Conservation (phyloP, 73 alveolate species). For the Effrenium voratum region DNA sequence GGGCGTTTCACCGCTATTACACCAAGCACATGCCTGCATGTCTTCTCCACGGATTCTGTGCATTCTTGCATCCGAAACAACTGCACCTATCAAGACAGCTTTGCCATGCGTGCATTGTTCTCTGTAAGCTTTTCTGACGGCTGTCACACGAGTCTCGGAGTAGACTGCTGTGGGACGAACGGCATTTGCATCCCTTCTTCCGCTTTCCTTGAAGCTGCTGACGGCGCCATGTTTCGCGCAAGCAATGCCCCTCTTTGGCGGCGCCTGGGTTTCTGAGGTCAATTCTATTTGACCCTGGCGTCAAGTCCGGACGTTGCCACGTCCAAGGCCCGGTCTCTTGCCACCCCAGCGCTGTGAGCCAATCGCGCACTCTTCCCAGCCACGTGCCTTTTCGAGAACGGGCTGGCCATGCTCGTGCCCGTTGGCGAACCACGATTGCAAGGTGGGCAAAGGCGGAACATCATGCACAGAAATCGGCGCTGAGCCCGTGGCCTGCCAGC, state of each 20-base stretch:
- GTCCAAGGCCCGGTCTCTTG: neutral
- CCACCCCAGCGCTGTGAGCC: neutral
- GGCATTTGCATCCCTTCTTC: neutral
- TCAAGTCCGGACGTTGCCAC: neutral
- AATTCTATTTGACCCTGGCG: neutral
- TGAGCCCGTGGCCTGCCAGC: constrained; percentile 24
- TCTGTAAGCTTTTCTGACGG: neutral
- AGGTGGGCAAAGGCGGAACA: neutral
- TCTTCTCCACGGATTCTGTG: neutral
- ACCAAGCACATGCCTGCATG: neutral
- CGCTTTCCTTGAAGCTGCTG: neutral
- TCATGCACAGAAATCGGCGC: neutral
- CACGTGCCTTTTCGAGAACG: neutral
- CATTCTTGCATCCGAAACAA: constrained; percentile 23
- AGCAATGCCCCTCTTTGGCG: neutral
- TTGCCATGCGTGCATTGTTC: neutral
- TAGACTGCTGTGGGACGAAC: neutral
- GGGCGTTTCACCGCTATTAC: neutral
- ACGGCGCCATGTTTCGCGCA: neutral
- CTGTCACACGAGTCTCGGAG: neutral
- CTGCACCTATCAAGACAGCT: constrained; percentile 1
- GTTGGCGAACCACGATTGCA: neutral
- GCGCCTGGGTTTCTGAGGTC: neutral
- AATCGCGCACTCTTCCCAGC: neutral
- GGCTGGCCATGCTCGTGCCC: constrained; percentile 9